Percentiles rank a stretch among this genome's conserved stretches.
phyloP scores from a whole-genome alignment of 2,329 filamentous ascomycete genomes.

The Orbilia brochopaga region DNA sequence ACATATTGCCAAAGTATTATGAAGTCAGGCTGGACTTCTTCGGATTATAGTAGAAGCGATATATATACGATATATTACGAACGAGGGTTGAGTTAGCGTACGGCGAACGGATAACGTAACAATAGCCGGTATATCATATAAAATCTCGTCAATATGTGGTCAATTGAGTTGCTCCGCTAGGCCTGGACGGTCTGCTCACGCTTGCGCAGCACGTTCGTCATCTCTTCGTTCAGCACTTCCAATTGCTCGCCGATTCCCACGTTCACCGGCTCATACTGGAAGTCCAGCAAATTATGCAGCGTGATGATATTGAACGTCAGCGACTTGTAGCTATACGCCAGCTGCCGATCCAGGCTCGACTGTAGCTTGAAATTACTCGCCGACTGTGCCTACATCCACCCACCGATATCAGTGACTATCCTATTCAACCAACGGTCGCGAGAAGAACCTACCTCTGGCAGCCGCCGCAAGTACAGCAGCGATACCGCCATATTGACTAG shows the following conservation, averaged over 20 bases:
- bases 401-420: constrained; percentile 6
- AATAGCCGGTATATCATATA: constrained; percentile 1
- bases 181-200: constrained; percentile 33
- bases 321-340: constrained; percentile 42
- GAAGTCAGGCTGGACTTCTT: too few species aligned
- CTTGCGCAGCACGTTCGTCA: constrained; percentile 33
- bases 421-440: background rate
- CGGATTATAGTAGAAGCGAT: too few species aligned
- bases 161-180: background rate
- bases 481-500: constrained; percentile 43
- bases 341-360: constrained; percentile 38
- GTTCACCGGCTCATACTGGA: constrained; percentile 33
- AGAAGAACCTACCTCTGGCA: constrained; percentile 35
- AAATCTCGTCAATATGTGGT: background rate
- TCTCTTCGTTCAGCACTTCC: constrained; percentile 41
- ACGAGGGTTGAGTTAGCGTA: too few species aligned
- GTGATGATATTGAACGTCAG: constrained; percentile 42
- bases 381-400: constrained; percentile 20
- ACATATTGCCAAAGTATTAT: background rate
- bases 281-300: constrained; percentile 27
- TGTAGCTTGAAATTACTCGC: constrained; percentile 38
- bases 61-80: too few species aligned
- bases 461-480: constrained; percentile 34
- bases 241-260: constrained; percentile 31
- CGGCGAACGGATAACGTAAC: background rate